These are phyloP conservation scores for Sclerotinia spermophila DNA, from an alignment of 2,329 filamentous ascomycete genomes.

Conservation along the genomic window DNA sequence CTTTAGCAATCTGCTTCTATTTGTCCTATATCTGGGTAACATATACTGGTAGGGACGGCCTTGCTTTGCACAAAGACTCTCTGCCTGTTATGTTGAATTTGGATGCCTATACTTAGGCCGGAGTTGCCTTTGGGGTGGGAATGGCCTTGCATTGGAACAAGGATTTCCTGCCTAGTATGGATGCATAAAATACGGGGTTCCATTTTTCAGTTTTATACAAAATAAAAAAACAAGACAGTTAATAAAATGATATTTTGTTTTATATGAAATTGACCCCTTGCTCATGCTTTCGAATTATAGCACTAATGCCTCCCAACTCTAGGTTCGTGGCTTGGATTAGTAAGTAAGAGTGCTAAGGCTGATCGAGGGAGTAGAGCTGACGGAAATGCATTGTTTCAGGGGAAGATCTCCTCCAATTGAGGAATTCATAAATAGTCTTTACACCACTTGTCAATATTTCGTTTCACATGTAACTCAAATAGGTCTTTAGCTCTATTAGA, in stretches of 20 bases:
- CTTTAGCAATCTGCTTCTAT: not conserved
- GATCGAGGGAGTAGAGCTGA: not conserved
- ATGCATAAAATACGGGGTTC: not conserved
- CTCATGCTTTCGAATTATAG: not conserved
- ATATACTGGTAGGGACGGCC: not conserved
- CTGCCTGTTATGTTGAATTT: conserved; percentile 6
- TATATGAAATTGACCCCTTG: not conserved
- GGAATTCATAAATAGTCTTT: not conserved
- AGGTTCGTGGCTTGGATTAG: not conserved
- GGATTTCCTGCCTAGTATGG: conserved; percentile 10
- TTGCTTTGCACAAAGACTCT: conserved; percentile 1
- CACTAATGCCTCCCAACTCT: not conserved
- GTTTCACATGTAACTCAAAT: not conserved
- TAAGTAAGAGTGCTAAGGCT: not conserved
- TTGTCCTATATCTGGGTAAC: not conserved
- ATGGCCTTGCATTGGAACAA: conserved; percentile 7
- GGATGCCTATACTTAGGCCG: conserved; percentile 7
- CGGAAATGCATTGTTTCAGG: not conserved
- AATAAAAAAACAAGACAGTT: not conserved
- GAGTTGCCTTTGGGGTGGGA: conserved; percentile 13
- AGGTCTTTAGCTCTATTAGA: not conserved
- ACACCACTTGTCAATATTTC: not conserved
- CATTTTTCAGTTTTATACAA: not conserved
- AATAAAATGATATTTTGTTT: not conserved
- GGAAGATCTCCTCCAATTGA: not conserved